A percentile compares a stretch with the other conserved stretches of the same genome.
phyloP scores from a whole-genome alignment of 139 green algal genomes.

The Mesotaenium endlicherianum region DNA sequence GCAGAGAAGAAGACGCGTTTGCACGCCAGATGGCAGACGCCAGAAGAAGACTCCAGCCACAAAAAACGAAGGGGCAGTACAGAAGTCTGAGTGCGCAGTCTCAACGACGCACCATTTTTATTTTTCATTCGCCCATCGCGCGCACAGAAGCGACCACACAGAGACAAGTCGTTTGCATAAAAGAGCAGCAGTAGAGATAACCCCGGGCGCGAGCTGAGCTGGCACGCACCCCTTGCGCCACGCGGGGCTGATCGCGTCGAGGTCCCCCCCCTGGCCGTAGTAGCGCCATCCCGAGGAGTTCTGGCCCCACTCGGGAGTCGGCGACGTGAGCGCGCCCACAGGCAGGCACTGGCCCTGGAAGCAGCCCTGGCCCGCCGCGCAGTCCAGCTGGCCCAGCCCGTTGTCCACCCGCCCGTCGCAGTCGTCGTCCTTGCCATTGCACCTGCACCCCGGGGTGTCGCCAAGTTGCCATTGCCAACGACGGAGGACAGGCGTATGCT shows the following conservation, averaged over 20 bases:
- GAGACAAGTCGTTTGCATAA: background rate
- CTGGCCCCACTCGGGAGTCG: background rate
- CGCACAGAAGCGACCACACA: no score
- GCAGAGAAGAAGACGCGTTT: no score
- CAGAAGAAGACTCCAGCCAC: no score
- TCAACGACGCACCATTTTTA: background rate
- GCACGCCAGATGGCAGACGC: no score
- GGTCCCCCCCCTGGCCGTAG: background rate
- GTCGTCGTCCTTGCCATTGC: conserved; percentile 13
- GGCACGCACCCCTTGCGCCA: background rate
- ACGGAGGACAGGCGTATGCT: no score
- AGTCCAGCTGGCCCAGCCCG: background rate
- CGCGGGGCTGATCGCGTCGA: background rate
- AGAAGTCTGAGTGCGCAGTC: background rate
- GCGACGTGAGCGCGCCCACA: background rate
- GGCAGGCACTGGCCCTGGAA: background rate
- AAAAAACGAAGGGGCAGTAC: background rate
- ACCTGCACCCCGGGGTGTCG: conserved; percentile 17
- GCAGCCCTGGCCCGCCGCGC: background rate
- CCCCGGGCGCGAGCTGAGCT: background rate
- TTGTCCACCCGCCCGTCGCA: conserved; percentile 23
- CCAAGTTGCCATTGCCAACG: no score
- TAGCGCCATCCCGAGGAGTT: background rate
- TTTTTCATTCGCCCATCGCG: no score
- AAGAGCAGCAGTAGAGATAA: background rate